Conservation (phyloP, 2,329 filamentous ascomycete genomes). For the Colletotrichum sp. region DNA sequence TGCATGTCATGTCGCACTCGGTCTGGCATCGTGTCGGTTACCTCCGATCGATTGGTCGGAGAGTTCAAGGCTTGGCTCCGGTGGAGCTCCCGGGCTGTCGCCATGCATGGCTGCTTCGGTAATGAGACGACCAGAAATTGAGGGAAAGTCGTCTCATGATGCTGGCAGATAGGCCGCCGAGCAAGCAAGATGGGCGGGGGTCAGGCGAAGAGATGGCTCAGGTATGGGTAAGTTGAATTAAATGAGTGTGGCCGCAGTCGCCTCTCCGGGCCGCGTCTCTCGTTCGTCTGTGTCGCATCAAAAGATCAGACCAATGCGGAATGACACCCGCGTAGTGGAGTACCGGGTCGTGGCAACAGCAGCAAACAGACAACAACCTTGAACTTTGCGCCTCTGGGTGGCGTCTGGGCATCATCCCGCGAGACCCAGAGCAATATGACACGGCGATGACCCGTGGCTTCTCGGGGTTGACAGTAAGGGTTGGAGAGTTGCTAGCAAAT, state of each 20-base stretch:
- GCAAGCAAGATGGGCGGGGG: neutral
- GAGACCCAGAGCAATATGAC: neutral
- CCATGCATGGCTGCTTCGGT: slow-evolving; percentile 11
- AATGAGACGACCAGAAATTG: slow-evolving; percentile 11
- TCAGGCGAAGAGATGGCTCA: neutral
- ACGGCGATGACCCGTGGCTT: neutral
- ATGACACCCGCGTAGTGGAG: slow-evolving; percentile 14
- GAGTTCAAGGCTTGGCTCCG: slow-evolving; percentile 1
- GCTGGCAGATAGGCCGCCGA: neutral
- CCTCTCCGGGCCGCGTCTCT: slow-evolving; percentile 9
- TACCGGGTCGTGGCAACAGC: neutral
- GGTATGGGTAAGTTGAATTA: neutral
- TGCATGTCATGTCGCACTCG: neutral
- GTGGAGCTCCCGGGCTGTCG: neutral
- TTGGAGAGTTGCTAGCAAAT: neutral
- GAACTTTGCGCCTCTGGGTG: neutral
- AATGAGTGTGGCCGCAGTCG: neutral
- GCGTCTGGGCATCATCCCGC: neutral
- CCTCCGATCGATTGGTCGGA: slow-evolving; percentile 7
- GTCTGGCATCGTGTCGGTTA: neutral
- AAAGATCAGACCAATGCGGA: slow-evolving; percentile 18
- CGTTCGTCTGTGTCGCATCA: slow-evolving; percentile 6
- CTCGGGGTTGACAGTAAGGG: neutral
- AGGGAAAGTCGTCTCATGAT: slow-evolving; percentile 1
- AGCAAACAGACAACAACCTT: neutral